Evolutionary conservation across 169 alveolate species (phyloP).

Genomic region (Babesia microti): DNA sequence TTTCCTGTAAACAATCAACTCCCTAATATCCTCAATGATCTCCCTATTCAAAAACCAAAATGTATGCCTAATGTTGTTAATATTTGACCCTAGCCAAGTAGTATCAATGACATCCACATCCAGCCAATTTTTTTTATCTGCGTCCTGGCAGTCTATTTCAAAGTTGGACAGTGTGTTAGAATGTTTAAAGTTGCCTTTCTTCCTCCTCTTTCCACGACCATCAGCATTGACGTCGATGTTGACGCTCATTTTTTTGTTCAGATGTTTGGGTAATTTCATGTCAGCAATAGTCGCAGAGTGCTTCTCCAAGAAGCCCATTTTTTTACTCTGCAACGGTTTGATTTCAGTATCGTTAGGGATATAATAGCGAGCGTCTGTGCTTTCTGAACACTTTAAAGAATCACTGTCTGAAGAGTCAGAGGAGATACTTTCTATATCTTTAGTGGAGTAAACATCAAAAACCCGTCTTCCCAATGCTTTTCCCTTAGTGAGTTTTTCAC

Average conservation of each 20-base stretch:
- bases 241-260: too few relatives aligned
- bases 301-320: too few relatives aligned
- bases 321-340: too few relatives aligned
- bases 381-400: background rate
- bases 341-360: background rate
- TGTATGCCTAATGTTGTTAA: constrained; percentile 42
- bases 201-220: too few relatives aligned
- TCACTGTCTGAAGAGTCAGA: too few relatives aligned
- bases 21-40: constrained; percentile 69
- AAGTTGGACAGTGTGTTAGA: too few relatives aligned
- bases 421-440: too few relatives aligned
- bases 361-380: background rate
- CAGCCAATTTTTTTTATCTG: constrained; percentile 46
- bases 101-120: constrained; percentile 76
- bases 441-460: too few relatives aligned
- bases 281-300: too few relatives aligned
- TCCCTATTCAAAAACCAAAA: constrained; percentile 64
- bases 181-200: too few relatives aligned
- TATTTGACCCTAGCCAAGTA: constrained; percentile 61
- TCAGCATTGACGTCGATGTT: background rate
- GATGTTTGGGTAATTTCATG: too few relatives aligned
- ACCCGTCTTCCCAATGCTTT: constrained; percentile 20
- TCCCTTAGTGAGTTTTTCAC: too few relatives aligned
- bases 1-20: constrained; percentile 61
- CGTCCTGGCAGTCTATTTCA: background rate